phyloP scores from a whole-genome alignment of 2,329 filamentous ascomycete species.

The Chaetomiaceae sp. region DNA sequence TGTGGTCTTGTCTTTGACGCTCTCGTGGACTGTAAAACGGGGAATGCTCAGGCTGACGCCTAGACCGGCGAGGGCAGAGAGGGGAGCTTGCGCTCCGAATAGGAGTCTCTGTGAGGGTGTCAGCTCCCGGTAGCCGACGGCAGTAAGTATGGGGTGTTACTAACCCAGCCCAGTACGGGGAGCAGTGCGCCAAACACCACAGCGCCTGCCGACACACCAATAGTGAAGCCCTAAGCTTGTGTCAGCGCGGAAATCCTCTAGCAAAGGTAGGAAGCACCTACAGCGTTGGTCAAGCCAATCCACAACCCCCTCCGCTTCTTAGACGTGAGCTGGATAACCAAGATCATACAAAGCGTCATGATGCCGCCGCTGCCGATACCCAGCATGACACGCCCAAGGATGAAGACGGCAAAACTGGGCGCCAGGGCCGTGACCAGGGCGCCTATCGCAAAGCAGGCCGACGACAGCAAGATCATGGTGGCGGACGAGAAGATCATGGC shows the following conservation, averaged over 20 bases:
- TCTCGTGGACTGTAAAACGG: slow-evolving; percentile 28
- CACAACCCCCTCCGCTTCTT: slow-evolving; percentile 66
- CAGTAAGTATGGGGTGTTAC: slow-evolving; percentile 23
- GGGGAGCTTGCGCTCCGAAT: slow-evolving; percentile 68
- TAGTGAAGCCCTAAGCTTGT: slow-evolving; percentile 30
- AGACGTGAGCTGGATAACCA: slow-evolving; percentile 69
- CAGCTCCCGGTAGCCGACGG: no score
- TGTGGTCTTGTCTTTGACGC: slow-evolving; percentile 39
- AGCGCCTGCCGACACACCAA: slow-evolving; percentile 32
- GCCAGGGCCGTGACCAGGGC: slow-evolving; percentile 62
- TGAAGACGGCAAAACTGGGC: slow-evolving; percentile 55
- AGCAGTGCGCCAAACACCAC: slow-evolving; percentile 32
- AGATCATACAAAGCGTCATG: slow-evolving; percentile 68
- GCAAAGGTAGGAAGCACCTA: slow-evolving; percentile 41
- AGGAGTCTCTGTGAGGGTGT: slow-evolving; percentile 54
- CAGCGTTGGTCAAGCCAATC: slow-evolving; percentile 69
- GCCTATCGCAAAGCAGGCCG: slow-evolving; percentile 56
- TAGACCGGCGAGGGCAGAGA: slow-evolving; percentile 57
- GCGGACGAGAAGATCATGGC: slow-evolving; percentile 70
- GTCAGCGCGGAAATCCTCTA: neutral
- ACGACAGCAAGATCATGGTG: slow-evolving; percentile 58
- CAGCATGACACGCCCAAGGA: slow-evolving; percentile 63
- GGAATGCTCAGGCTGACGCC: slow-evolving; percentile 65
- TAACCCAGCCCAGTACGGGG: slow-evolving; percentile 62
- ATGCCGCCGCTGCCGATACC: slow-evolving; percentile 69